Evolutionary conservation across 495 filamentous ascomycete species (phyloP), one percentile per base, ranked within the genome.

Genomic region (Trichoderma reesei): DNA sequence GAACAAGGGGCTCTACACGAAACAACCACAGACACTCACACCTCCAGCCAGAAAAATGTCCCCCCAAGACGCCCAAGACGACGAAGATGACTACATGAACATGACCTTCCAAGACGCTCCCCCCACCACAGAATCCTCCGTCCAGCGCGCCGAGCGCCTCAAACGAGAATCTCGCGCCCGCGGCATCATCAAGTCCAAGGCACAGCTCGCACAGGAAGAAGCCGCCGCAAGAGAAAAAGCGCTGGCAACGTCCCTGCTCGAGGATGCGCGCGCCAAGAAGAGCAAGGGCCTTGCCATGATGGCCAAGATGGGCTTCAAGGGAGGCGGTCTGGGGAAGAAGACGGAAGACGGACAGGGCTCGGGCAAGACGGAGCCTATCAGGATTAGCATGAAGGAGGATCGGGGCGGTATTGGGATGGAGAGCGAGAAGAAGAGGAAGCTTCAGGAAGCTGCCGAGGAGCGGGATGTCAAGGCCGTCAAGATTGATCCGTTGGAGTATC

Each of bases 271-370:
- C 34, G 74, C 75, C 16, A 59, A 70, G 34, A 77, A 79, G 61
- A 88, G 82, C 75, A 98, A 97, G 73, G 94, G 94, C 3, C 85
- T 92, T 63, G 80, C 89, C 64, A 96, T 98, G 91, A 94, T 98
- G 92, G 86, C 90, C n/a, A 91, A 88, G 73, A 88, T 98, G 78
- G 94, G 94, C 7, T 98, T 92, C 75, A 88, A 84, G 66, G 88
- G 88, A 14, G 84, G 85, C 61, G 80, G 83, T 0, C 80, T 96
- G 3, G 91, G 94, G 1, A 88, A 86, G 68, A 67, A 65, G 63
- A 73, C 71, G 9, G 65, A 72, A 61, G 63, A 44, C 9, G 54
- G 54, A 8, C 41, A 20, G 42, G 67, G 34, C 16, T 61, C 63
- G 65, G 66, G 73, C 9, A 56, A 56, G 18, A 75, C 81, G 9